These are phyloP conservation scores for Gillenia trifoliata DNA, from an alignment of 306 rosid genomes.

Conservation along the genomic window DNA sequence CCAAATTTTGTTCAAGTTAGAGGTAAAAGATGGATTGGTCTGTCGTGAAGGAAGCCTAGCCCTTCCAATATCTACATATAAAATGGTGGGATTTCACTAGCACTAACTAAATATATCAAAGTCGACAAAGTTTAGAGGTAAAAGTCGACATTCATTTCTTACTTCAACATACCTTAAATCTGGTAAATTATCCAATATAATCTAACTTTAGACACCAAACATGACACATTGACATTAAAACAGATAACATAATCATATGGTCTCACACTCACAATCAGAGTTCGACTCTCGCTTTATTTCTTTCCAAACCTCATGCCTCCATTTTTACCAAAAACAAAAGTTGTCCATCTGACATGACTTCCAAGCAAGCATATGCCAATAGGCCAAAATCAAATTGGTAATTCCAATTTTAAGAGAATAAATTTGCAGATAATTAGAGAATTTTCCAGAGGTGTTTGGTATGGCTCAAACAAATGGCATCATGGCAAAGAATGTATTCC, in stretches of 20 bases:
- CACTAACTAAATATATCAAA: neutral
- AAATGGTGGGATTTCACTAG: too few relatives aligned
- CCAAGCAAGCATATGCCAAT: neutral
- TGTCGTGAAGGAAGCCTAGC: too few relatives aligned
- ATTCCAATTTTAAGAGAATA: neutral
- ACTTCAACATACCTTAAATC: neutral
- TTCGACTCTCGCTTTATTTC: neutral
- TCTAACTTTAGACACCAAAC: neutral
- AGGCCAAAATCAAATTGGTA: neutral
- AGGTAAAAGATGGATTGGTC: neutral
- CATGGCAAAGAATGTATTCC: constrained; percentile 9
- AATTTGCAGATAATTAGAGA: constrained; percentile 8
- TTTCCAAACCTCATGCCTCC: neutral
- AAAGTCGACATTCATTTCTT: neutral
- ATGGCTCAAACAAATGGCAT: neutral
- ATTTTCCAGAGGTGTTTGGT: constrained; percentile 5
- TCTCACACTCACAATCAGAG: neutral
- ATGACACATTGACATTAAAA: too few relatives aligned
- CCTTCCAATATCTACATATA: too few relatives aligned
- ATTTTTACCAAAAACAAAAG: neutral
- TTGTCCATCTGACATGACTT: neutral
- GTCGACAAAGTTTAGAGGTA: neutral
- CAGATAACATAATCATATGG: neutral
- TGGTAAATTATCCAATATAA: too few relatives aligned
- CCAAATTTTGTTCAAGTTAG: neutral